Evolutionary conservation across 129 eudicot species (phyloP).

Genomic region (Tagetes erecta): DNA sequence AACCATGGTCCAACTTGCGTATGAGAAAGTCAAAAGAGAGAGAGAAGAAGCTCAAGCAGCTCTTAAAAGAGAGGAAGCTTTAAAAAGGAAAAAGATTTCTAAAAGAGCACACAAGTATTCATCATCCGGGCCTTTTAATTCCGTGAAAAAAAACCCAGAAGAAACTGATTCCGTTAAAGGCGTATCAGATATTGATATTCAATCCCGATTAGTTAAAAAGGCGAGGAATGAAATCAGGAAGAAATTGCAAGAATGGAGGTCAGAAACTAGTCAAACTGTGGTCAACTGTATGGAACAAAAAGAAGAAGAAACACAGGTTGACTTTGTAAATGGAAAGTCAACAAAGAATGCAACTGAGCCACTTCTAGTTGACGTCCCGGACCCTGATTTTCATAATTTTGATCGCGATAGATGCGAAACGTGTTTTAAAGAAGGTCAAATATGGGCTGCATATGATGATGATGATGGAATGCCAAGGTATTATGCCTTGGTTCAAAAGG

Average conservation of each 20-base stretch:
- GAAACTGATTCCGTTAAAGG: constrained; percentile 19
- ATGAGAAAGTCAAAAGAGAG: constrained; percentile 76
- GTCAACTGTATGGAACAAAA: constrained; percentile 23
- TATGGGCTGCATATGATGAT: constrained; percentile 82
- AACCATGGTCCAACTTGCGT: constrained; percentile 72
- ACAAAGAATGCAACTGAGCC: constrained; percentile 22
- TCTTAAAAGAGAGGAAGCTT: constrained; percentile 60
- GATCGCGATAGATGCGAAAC: constrained; percentile 48
- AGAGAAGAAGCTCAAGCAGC: constrained; percentile 83
- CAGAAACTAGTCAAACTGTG: constrained; percentile 26
- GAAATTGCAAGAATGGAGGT: constrained; percentile 42
- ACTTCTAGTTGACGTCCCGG: constrained; percentile 53
- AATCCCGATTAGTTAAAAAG: constrained; percentile 46
- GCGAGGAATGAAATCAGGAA: constrained; percentile 54
- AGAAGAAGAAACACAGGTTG: constrained; percentile 16
- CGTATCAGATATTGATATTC: constrained; percentile 30
- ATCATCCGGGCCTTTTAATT: constrained; percentile 27
- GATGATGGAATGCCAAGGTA: constrained; percentile 91
- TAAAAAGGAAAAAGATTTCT: constrained; percentile 48
- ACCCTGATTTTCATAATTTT: constrained; percentile 69
- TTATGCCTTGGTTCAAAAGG: constrained; percentile 63
- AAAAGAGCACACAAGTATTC: constrained; percentile 35
- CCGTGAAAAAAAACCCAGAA: constrained; percentile 2
- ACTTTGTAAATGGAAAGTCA: constrained; percentile 1
- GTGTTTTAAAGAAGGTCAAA: constrained; percentile 62